Conservation (phyloP, 2,329 filamentous ascomycete genomes). For the Alternaria triticina region DNA sequence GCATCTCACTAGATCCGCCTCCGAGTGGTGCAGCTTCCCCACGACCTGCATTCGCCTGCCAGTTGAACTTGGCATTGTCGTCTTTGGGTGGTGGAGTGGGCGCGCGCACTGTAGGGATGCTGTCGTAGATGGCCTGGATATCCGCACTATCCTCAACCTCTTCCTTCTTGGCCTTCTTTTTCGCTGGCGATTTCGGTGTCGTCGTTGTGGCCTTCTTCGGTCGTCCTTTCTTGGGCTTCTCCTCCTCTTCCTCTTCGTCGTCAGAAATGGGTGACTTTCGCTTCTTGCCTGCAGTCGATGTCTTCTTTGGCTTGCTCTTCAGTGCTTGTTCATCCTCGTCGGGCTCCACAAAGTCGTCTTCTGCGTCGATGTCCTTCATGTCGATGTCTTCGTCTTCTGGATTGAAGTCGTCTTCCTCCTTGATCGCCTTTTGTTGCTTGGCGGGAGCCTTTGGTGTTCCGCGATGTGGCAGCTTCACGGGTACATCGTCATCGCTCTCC, state of each 20-base stretch:
- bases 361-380: constrained; percentile 59
- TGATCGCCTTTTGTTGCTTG: constrained; percentile 55
- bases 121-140: constrained; percentile 85
- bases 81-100: constrained; percentile 81
- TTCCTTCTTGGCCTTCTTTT: constrained; percentile 69
- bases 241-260: constrained; percentile 60
- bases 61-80: constrained; percentile 78
- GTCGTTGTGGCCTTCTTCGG: constrained; percentile 44
- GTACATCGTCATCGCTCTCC: constrained; percentile 40
- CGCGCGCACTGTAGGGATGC: constrained; percentile 80
- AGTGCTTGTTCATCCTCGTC: constrained; percentile 52
- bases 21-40: constrained; percentile 69
- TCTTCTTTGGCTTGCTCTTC: constrained; percentile 49
- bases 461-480: constrained; percentile 40
- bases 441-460: constrained; percentile 45
- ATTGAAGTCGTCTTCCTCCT: constrained; percentile 51
- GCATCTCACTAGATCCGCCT: constrained; percentile 70
- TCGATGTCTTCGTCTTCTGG: constrained; percentile 57
- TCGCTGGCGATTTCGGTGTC: constrained; percentile 58
- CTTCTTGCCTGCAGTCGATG: constrained; percentile 53
- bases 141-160: constrained; percentile 70
- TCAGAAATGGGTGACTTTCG: constrained; percentile 64
- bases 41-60: constrained; percentile 63
- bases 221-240: constrained; percentile 64
- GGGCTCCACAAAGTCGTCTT: constrained; percentile 54